Base-by-base conservation (phyloP, 352 stramenopile species). In the Pythium biforme region DNA sequence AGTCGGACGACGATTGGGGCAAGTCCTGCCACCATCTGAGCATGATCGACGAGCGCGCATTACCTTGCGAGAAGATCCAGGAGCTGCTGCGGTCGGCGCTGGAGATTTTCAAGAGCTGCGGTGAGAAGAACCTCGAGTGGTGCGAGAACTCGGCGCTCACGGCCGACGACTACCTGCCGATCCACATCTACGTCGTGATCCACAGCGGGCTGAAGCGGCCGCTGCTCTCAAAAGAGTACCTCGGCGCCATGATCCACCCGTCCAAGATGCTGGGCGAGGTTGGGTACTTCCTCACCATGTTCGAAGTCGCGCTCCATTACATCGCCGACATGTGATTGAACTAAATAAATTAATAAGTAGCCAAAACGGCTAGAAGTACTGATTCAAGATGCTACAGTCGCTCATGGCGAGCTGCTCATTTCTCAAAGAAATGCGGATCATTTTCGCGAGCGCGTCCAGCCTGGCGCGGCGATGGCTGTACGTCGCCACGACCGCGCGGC, bases 241-340 rank as follows among this genome's bases (percentile, higher is more conserved):
- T 95, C 33, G 80, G 81, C 14, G 79, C 83, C 27, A 92, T 95
- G 82, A 92, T 92, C 57, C 83, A 95, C 60, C 86, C 86, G 59
- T 89, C 76, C 20, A 75, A 88, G 67, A 92, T 93, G 81, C 68
- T 90, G 29, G 82, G 83, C 48, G 86, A 95, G 62, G 77, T 90
- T 26, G 86, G 86, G 25, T 95, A 95, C 64, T 91, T 92, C 62
- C 79, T 95, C 57, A 95, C 86, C 33, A 92, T 95, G 83, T 93
- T 95, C 41, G 83, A 92, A 55, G 86, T 91, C 64, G 86, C 86
- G 33, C 76, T 95, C 67, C 83, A 95, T 72, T 95, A 93, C 71
- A 84, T 95, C 72, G 84, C 79, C 50, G 82, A 94, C 55, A 90
- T 90, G 77, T 89, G 78, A 77, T 49, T 11, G 19, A 33, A 50